Percentiles rank a stretch among this genome's conserved stretches.
phyloP scores from a whole-genome alignment of 176 grass and related monocot genomes.

The Musa itinerans region DNA sequence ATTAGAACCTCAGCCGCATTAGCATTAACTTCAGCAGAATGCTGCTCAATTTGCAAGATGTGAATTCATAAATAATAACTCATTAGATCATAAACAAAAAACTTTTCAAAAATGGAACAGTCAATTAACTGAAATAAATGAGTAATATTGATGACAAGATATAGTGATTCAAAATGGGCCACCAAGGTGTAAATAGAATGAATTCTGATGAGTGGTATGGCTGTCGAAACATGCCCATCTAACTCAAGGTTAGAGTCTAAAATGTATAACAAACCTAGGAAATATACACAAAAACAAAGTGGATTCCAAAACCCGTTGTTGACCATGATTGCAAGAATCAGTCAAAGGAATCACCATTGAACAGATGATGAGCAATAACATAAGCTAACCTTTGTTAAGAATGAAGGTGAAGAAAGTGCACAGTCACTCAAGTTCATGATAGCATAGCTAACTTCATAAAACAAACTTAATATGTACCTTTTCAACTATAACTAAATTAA shows the following conservation, averaged over 20 bases:
- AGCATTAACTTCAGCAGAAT: constrained; percentile 23
- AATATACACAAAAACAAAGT: neutral
- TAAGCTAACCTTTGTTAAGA: neutral
- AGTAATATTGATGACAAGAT: neutral
- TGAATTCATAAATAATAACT: constrained; percentile 3
- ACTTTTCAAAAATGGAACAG: neutral
- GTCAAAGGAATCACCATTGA: neutral
- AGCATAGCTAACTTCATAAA: neutral
- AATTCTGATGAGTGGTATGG: neutral
- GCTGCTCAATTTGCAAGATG: constrained; percentile 6
- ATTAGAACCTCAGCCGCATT: constrained; percentile 24
- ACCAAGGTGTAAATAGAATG: neutral
- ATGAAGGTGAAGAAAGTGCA: neutral
- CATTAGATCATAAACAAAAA: neutral
- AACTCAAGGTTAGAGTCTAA: neutral
- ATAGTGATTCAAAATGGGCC: neutral
- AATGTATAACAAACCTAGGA: no score
- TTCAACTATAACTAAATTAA: neutral
- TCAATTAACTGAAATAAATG: neutral
- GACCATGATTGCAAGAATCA: neutral
- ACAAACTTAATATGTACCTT: neutral
- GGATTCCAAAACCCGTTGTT: neutral
- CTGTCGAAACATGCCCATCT: neutral
- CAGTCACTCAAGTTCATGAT: neutral
- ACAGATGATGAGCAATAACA: neutral